Evolutionary conservation across 371 early-diverging fungal genomes (phyloP).

Genomic region (Syncephalastrum monosporum): DNA sequence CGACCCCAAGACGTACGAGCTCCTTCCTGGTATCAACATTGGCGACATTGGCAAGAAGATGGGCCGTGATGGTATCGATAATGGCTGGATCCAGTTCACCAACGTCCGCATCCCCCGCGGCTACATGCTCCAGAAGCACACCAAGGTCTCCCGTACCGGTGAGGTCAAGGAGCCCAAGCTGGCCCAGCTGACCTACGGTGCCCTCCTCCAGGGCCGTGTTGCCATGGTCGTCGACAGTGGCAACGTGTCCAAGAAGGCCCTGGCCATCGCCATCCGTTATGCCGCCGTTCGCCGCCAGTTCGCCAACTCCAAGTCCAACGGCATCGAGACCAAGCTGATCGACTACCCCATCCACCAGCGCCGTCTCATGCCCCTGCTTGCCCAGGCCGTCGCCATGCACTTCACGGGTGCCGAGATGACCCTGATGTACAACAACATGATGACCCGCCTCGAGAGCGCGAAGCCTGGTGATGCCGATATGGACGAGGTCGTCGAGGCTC

Average conservation of each 20-base stretch:
- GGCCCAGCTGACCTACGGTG: slow-evolving; percentile 81
- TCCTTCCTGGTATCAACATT: slow-evolving; percentile 65
- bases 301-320: slow-evolving; percentile 41
- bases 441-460: slow-evolving; percentile 67
- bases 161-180: slow-evolving; percentile 67
- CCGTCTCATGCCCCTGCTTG: slow-evolving; percentile 87
- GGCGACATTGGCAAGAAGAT: slow-evolving; percentile 78
- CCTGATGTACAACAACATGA: slow-evolving; percentile 75
- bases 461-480: slow-evolving; percentile 68
- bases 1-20: slow-evolving; percentile 56
- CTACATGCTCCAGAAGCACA: slow-evolving; percentile 90
- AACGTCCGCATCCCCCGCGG: slow-evolving; percentile 77
- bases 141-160: slow-evolving; percentile 84
- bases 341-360: slow-evolving; percentile 94
- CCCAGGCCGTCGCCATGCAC: slow-evolving; percentile 89
- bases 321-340: slow-evolving; percentile 80
- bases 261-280: slow-evolving; percentile 89
- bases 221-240: slow-evolving; percentile 89
- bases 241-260: slow-evolving; percentile 86
- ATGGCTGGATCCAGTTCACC: slow-evolving; percentile 86
- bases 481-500: slow-evolving; percentile 65
- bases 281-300: slow-evolving; percentile 93
- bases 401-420: slow-evolving; percentile 86
- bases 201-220: slow-evolving; percentile 86
- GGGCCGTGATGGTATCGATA: slow-evolving; percentile 84